Evolutionary conservation across 768 basidiomycete species (phyloP).

Genomic region (Suillus hirtellus): DNA sequence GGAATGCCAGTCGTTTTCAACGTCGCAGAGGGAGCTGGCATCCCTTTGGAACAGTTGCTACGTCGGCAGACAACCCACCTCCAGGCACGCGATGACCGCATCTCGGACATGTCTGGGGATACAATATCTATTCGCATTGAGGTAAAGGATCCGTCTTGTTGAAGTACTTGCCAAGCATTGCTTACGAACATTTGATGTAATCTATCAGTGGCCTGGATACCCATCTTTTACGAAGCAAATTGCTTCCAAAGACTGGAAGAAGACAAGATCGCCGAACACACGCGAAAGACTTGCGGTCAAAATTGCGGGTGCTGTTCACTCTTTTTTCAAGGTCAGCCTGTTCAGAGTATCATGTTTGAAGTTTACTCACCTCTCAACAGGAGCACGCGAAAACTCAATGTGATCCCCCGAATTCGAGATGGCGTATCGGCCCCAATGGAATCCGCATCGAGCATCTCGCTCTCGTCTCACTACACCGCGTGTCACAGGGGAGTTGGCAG

Average conservation of each 20-base stretch:
- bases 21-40: conserved; percentile 55
- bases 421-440: conserved; percentile 28
- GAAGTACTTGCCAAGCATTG: not conserved
- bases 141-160: conserved; percentile 36
- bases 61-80: conserved; percentile 56
- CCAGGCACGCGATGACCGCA: conserved; percentile 53
- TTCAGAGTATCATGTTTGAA: not conserved
- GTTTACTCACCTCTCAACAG: conserved; percentile 20
- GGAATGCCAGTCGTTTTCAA: conserved; percentile 62
- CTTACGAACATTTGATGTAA: conserved; percentile 14
- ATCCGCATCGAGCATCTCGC: conserved; percentile 34
- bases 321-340: conserved; percentile 57
- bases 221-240: conserved; percentile 73
- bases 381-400: conserved; percentile 13
- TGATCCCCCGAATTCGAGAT: conserved; percentile 16
- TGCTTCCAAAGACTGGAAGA: conserved; percentile 74
- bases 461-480: conserved; percentile 75
- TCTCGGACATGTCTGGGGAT: conserved; percentile 63
- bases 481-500: conserved; percentile 81
- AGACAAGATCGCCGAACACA: conserved; percentile 71
- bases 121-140: conserved; percentile 76
- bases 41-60: conserved; percentile 62
- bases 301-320: conserved; percentile 66
- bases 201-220: conserved; percentile 75
- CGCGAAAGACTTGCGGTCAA: conserved; percentile 73